Percentiles rank a stretch among this genome's conserved stretches.
These are phyloP conservation scores for Tephrocybe rancida DNA, from an alignment of 768 basidiomycete genomes.

Conservation along the genomic window DNA sequence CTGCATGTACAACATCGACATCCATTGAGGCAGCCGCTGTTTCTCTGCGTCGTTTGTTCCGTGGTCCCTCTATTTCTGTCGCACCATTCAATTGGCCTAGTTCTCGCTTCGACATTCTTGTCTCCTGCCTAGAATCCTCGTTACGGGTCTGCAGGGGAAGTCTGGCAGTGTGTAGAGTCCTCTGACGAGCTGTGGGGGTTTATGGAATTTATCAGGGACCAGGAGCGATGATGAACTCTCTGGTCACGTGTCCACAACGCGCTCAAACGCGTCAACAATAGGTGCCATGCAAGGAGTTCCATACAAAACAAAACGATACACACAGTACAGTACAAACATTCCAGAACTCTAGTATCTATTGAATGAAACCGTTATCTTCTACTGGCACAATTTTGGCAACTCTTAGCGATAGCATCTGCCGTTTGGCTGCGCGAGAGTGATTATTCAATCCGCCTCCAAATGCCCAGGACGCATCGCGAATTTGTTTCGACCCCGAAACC, in stretches of 20 bases:
- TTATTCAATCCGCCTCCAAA: slow-evolving; percentile 76
- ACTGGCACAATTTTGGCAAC: slow-evolving; percentile 40
- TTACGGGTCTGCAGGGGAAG: slow-evolving; percentile 4
- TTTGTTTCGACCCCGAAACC: slow-evolving; percentile 15
- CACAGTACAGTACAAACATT: not conserved
- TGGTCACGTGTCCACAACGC: slow-evolving; percentile 21
- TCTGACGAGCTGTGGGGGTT: slow-evolving; percentile 10
- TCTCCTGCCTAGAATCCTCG: not conserved
- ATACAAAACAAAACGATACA: not conserved
- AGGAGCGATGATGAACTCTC: slow-evolving; percentile 15
- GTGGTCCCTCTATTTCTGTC: slow-evolving; percentile 39
- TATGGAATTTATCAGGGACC: slow-evolving; percentile 13
- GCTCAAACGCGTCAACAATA: slow-evolving; percentile 13
- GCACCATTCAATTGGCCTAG: slow-evolving; percentile 35
- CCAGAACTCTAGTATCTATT: not conserved
- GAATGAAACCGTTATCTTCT: not conserved
- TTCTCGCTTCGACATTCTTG: slow-evolving; percentile 44
- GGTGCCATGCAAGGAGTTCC: not conserved
- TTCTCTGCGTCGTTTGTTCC: slow-evolving; percentile 47
- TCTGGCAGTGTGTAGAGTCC: slow-evolving; percentile 6
- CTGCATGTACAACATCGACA: slow-evolving; percentile 39
- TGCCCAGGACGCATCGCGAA: slow-evolving; percentile 57
- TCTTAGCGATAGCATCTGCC: slow-evolving; percentile 48
- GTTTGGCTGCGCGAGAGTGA: slow-evolving; percentile 61
- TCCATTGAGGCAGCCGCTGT: slow-evolving; percentile 39